phyloP scores from a whole-genome alignment of 2,329 filamentous ascomycete species.

The Aspergillus hiratsukae region DNA sequence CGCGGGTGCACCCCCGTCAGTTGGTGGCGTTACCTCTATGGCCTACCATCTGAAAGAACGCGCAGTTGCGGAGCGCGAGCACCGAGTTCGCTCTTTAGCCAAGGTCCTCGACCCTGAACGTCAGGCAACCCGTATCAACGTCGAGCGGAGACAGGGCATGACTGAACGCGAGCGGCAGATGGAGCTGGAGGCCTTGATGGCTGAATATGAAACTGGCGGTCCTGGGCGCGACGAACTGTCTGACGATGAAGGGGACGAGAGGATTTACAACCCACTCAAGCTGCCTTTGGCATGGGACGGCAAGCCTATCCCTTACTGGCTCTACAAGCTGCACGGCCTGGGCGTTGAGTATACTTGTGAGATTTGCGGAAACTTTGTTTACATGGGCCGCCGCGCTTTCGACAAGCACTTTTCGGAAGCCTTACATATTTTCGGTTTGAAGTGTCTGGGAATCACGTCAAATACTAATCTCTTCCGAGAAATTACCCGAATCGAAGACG shows the following conservation, averaged over 20 bases:
- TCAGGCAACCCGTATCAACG: conserved; percentile 84
- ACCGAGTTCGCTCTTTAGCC: conserved; percentile 73
- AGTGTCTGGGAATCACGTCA: conserved; percentile 81
- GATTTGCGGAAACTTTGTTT: conserved; percentile 97
- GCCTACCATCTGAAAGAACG: conserved; percentile 69
- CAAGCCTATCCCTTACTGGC: conserved; percentile 98
- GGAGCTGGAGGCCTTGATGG: conserved; percentile 82
- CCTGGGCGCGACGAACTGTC: conserved; percentile 54
- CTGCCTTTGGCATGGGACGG: conserved; percentile 96
- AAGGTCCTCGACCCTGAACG: conserved; percentile 81
- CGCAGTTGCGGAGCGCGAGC: conserved; percentile 84
- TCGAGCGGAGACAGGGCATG: conserved; percentile 96
- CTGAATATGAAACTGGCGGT: conserved; percentile 47
- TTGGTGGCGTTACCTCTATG: conserved; percentile 18
- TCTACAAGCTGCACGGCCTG: conserved; percentile 93
- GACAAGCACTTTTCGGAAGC: conserved; percentile 98
- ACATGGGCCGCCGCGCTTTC: conserved; percentile 92
- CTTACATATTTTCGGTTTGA: conserved; percentile 86
- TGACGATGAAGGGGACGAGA: conserved; percentile 74
- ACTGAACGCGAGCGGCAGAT: conserved; percentile 92
- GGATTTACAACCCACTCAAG: conserved; percentile 95
- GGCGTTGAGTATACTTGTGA: conserved; percentile 95
- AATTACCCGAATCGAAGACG: conserved; percentile 88
- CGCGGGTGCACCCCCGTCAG: conserved; percentile 23
- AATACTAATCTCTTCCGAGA: conserved; percentile 89